These are phyloP conservation scores for Dendrothele bispora DNA, from an alignment of 768 basidiomycete species.

Conservation along the genomic window DNA sequence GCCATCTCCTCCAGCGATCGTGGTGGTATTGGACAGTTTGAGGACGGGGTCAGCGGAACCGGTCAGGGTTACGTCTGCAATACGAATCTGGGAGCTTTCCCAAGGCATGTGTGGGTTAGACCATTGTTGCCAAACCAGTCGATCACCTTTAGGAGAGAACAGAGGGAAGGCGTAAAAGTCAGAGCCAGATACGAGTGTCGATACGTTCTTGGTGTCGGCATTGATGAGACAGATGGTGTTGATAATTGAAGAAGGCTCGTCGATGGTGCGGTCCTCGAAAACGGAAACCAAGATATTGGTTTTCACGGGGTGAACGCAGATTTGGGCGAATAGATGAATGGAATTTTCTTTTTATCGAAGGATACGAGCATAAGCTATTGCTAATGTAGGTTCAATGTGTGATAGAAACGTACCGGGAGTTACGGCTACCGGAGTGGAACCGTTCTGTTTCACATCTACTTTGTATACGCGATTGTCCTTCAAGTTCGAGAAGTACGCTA, in stretches of 20 bases:
- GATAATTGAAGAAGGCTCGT: slow-evolving; percentile 49
- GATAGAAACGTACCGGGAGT: slow-evolving; percentile 55
- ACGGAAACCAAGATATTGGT: slow-evolving; percentile 58
- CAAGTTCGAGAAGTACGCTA: slow-evolving; percentile 55
- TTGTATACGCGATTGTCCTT: slow-evolving; percentile 50
- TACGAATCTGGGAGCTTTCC: slow-evolving; percentile 48
- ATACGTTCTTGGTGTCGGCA: slow-evolving; percentile 40
- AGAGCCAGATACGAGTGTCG: slow-evolving; percentile 50
- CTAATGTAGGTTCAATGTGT: not conserved
- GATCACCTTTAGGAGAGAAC: slow-evolving; percentile 53
- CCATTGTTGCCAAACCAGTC: slow-evolving; percentile 58
- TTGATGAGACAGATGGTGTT: slow-evolving; percentile 62
- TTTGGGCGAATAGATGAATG: slow-evolving; percentile 64
- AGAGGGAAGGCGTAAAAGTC: slow-evolving; percentile 69
- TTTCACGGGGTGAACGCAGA: slow-evolving; percentile 54
- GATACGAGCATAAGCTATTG: slow-evolving; percentile 4
- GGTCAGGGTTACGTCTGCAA: slow-evolving; percentile 34
- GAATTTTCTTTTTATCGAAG: slow-evolving; percentile 30
- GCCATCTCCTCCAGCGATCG: slow-evolving; percentile 34
- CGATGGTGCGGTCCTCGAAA: slow-evolving; percentile 69
- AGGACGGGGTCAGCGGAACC: not conserved
- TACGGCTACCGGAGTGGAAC: slow-evolving; percentile 43
- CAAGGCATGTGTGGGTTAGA: slow-evolving; percentile 67
- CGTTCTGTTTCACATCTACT: slow-evolving; percentile 19
- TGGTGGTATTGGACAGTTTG: slow-evolving; percentile 24